These are phyloP conservation scores for Tolypocladium inflatum DNA, from an alignment of 2,329 filamentous ascomycete species.

Conservation along the genomic window DNA sequence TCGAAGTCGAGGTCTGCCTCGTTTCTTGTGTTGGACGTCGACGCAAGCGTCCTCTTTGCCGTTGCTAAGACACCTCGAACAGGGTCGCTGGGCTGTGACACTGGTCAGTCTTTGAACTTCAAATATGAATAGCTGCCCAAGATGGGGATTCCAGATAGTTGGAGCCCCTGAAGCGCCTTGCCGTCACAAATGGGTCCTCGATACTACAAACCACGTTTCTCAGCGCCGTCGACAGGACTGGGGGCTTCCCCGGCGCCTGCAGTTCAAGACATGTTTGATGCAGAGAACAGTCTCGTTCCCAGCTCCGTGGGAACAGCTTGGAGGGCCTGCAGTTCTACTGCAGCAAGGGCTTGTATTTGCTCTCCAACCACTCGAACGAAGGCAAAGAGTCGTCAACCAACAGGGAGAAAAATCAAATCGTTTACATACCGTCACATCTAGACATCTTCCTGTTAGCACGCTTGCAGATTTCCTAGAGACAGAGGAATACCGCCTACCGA, in stretches of 20 bases:
- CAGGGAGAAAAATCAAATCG: neutral
- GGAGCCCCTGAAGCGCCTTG: too few relatives aligned
- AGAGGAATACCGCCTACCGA: slow-evolving; percentile 33
- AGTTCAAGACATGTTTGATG: neutral
- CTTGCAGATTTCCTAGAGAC: too few relatives aligned
- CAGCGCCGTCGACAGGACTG: neutral
- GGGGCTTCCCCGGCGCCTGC: neutral
- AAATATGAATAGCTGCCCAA: neutral
- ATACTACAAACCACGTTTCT: neutral
- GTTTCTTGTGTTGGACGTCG: slow-evolving; percentile 80
- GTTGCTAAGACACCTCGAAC: slow-evolving; percentile 66
- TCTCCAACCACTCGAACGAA: neutral
- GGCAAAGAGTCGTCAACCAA: neutral
- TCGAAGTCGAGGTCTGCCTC: slow-evolving; percentile 66
- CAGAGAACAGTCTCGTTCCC: neutral
- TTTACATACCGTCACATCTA: slow-evolving; percentile 56
- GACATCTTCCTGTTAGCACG: neutral
- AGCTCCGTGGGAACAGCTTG: neutral
- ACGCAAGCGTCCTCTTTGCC: slow-evolving; percentile 73
- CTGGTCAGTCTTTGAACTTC: slow-evolving; percentile 20
- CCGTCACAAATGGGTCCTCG: neutral
- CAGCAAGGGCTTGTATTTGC: too few relatives aligned
- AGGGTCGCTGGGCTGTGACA: slow-evolving; percentile 59
- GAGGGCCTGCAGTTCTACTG: neutral
- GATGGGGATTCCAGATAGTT: neutral